Conservation (phyloP, 75 land plant genomes). For the Picea glauca region DNA sequence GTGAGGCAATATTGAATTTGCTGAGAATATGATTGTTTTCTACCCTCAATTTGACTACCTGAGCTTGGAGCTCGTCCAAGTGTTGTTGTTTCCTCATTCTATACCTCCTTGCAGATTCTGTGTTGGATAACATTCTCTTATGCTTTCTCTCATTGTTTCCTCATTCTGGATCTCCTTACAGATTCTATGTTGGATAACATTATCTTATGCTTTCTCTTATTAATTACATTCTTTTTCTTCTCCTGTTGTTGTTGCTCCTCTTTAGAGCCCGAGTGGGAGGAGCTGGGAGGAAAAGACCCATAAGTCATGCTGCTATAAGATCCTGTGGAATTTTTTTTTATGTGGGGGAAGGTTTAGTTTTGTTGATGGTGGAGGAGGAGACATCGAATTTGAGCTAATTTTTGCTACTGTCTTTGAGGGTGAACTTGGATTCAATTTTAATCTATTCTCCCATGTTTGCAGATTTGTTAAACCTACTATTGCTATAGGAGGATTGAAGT, state of each 20-base stretch:
- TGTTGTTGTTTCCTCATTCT: constrained; percentile 66
- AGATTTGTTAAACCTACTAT: no score
- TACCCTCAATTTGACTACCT: constrained; percentile 38
- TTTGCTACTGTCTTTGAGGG: background rate
- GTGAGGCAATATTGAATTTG: constrained; percentile 36
- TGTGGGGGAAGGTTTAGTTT: background rate
- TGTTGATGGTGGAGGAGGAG: constrained; percentile 3
- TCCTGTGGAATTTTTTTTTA: background rate
- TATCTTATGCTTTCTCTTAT: no score
- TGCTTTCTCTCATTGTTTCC: constrained; percentile 62
- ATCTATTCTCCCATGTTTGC: no score
- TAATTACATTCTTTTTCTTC: constrained; percentile 8
- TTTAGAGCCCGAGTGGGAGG: constrained; percentile 25
- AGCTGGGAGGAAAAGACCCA: constrained; percentile 2
- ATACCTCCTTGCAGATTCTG: constrained; percentile 77
- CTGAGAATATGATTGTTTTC: constrained; percentile 46
- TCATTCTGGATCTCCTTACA: no score
- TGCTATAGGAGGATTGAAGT: background rate
- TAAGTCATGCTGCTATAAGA: background rate
- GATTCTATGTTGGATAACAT: no score
- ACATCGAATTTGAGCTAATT: background rate
- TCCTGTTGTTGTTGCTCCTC: constrained; percentile 17
- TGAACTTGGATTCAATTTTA: background rate
- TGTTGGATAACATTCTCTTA: constrained; percentile 62
- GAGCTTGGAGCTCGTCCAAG: constrained; percentile 61